phyloP scores from a whole-genome alignment of 495 filamentous ascomycete genomes.

The Stereocaulon alpinum region DNA sequence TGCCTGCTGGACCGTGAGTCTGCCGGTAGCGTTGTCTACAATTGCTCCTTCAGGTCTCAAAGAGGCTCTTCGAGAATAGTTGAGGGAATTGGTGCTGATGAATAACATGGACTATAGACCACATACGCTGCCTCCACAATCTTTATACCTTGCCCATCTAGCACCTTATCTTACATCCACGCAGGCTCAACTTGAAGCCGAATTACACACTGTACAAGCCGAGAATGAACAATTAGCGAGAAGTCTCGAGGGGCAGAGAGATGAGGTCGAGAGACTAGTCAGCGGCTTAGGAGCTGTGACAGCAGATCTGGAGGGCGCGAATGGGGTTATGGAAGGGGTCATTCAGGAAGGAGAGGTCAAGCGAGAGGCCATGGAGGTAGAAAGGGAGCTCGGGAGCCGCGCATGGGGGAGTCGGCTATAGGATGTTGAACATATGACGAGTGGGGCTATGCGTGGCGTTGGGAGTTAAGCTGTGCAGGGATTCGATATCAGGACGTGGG shows the following conservation, averaged over 20 bases:
- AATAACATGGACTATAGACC: slow-evolving; percentile 38
- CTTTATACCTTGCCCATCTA: slow-evolving; percentile 60
- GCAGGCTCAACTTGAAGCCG: slow-evolving; percentile 48
- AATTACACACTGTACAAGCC: slow-evolving; percentile 48
- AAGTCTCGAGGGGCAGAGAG: slow-evolving; percentile 54
- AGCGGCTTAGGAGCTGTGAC: slow-evolving; percentile 54
- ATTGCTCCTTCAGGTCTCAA: background rate
- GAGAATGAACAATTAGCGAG: slow-evolving; percentile 55
- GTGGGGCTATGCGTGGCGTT: background rate
- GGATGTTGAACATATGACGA: background rate
- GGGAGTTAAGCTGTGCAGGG: background rate
- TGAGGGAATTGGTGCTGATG: background rate
- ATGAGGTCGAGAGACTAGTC: slow-evolving; percentile 62
- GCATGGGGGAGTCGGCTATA: slow-evolving; percentile 16
- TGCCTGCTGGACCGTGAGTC: slow-evolving; percentile 31
- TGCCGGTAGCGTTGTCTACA: background rate
- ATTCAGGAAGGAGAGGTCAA: slow-evolving; percentile 32
- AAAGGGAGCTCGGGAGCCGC: slow-evolving; percentile 32
- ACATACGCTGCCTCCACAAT: slow-evolving; percentile 61
- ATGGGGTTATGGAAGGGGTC: slow-evolving; percentile 36
- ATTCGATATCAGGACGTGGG: background rate
- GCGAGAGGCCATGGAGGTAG: slow-evolving; percentile 36
- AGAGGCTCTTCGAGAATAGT: background rate
- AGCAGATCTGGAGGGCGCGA: slow-evolving; percentile 58
- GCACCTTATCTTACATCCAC: slow-evolving; percentile 53